A percentile compares a stretch with the other conserved stretches of the same genome.
Conservation (phyloP, 257 asterid species). For the Knoxia roxburghii region DNA sequence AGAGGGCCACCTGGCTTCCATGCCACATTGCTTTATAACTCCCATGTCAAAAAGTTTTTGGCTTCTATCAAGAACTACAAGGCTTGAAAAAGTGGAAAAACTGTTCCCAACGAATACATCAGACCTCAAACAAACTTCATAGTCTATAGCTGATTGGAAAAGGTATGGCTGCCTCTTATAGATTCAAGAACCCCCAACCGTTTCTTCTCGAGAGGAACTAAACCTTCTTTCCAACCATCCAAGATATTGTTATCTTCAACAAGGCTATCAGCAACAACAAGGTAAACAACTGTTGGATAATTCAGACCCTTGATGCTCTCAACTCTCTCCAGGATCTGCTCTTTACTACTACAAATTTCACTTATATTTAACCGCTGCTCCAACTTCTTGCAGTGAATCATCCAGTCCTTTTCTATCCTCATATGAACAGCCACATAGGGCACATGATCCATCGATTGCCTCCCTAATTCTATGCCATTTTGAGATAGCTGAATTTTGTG, state of each 20-base stretch:
- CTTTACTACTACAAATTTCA: constrained; percentile 78
- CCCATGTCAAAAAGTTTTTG: constrained; percentile 50
- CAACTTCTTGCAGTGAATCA: constrained; percentile 84
- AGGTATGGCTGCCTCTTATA: constrained; percentile 71
- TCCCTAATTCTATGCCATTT: not conserved
- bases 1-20: constrained; percentile 54
- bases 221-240: constrained; percentile 67
- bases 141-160: constrained; percentile 84
- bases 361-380: constrained; percentile 58
- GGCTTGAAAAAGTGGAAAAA: constrained; percentile 91
- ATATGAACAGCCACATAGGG: constrained; percentile 83
- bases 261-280: constrained; percentile 86
- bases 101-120: constrained; percentile 84
- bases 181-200: constrained; percentile 52
- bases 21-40: constrained; percentile 38
- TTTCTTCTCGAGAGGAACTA: constrained; percentile 71
- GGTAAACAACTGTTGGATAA: constrained; percentile 50
- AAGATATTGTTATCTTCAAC: constrained; percentile 63
- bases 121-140: constrained; percentile 85
- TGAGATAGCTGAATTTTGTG: constrained; percentile 15
- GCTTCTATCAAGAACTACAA: constrained; percentile 82
- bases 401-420: constrained; percentile 97
- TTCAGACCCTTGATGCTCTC: constrained; percentile 53
- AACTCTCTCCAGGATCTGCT: constrained; percentile 61
- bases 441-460: constrained; percentile 9